Base-by-base conservation (phyloP, 1,284 basidiomycete species). In the Porodaedalea pini region DNA sequence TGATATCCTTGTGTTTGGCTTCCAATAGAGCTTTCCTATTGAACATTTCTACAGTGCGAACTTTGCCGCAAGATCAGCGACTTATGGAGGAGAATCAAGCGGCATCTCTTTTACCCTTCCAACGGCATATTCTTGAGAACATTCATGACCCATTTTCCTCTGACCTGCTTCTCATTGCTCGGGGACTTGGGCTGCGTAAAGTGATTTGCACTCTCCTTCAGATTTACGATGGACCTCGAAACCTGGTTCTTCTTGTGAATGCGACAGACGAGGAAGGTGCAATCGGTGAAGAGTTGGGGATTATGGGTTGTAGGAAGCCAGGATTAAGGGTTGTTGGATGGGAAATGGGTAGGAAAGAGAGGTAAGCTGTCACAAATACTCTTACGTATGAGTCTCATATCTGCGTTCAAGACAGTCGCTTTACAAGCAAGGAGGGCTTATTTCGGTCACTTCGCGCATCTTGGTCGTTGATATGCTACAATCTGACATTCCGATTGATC, bases 391-490 rank as follows among this genome's bases (percentile, higher is more conserved):
- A 27, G 34, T 32, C 36, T 15, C 17, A 10, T 10, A 41, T 11
- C 19, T 29, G 21, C 29, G 34, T 25, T 50, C n/a, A 68, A 95
- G 94, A 65, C 88, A 92, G 72, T 83, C 83, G 48, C 69, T 97
- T 56, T 98, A 97, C 73, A 87, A 88, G 64, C 79, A 81, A 58
- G 94, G 94, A 2, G 94, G 97, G 1, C 76, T 99, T 4, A 79
- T 98, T 52, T 94, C 92, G 8, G 88, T 98, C 37, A 99, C 96
- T 0, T 94, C 92, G 31, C 85, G 92, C 25, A 98, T 99, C 63
- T 76, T 99, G 25, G 90, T 96, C 44, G 94, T 96, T 52, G 97
- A 99, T 69, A 91, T 99, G 85, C 75, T 99, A n/a, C 76, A 92
- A 64, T 82, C 83, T 5, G 89, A 90, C 63, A 84, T 98, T 11